Evolutionary conservation across 179 eudicot species (phyloP), one percentile per base, ranked within the genome.

Genomic region (Dionaea muscipula): DNA sequence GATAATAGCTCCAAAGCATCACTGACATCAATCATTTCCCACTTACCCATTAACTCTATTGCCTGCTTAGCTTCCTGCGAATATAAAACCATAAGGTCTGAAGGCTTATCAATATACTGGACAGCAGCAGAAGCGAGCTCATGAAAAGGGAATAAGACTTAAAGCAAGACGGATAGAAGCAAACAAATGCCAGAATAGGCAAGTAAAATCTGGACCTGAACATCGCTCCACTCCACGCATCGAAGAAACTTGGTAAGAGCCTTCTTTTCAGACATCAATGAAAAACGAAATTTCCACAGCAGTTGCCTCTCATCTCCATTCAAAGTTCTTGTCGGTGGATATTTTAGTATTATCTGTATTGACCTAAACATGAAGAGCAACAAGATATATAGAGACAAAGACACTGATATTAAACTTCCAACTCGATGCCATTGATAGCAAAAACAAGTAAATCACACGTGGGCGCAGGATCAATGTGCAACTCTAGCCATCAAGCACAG

Each of bases 191-290:
- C 55, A 9, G 46, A 23, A 14, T 51, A 33, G 41, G 44, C 16
- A 7, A 20, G 35, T 4, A 46, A 25, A 24, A 47, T 53, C 24
- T 31, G 31, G 26, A 84, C 98, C 94, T 87, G 98, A 56, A 91
- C 69, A 79, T 91, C 98, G 77, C 98, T 91, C 98, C 98, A 91
- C 73, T 91, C 98, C 48, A 91, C 98, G 72, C 98, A 87, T 8
- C 96, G 88, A 15, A 91, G 85, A 65, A 87, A 91, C 76, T 84
- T 87, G 60, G 98, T 87, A 31, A 91, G 83, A 59, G 94, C 98
- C 67, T 83, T 84, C 72, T 82, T 91, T 75, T 91, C 96, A 33
- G 86, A 70, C 98, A 91, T 91, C 68, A 84, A 70, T 50, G 95
- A 91, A 68, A 86, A 91, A 14, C 98, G 90, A 63, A 91, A 91